Evolutionary conservation across 2,329 filamentous ascomycete species (phyloP).

Genomic region (Stachybotrys chlorohalonatus): DNA sequence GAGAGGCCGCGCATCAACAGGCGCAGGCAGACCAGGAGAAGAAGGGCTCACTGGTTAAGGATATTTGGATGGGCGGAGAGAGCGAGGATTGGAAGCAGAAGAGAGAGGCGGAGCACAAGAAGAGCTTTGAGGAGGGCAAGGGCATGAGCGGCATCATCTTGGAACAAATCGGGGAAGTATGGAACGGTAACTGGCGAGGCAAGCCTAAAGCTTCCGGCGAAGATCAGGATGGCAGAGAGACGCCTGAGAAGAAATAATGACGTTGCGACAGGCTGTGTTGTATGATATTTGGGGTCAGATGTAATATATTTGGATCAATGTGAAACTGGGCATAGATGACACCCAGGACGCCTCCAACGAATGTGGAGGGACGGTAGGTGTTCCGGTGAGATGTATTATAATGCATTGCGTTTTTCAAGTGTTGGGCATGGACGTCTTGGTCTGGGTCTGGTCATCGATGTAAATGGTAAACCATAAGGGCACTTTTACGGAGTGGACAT

Average conservation of each 20-base stretch:
- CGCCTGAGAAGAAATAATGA: constrained; percentile 13
- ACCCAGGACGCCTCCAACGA: background rate
- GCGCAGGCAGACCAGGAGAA: constrained; percentile 18
- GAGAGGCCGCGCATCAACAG: constrained; percentile 20
- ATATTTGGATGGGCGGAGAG: constrained; percentile 51
- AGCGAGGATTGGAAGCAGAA: constrained; percentile 44
- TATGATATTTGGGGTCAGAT: background rate
- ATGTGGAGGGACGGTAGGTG: background rate
- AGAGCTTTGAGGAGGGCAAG: constrained; percentile 45
- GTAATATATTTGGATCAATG: background rate
- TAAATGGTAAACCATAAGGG: too few relatives aligned
- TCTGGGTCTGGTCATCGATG: too few relatives aligned
- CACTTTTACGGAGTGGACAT: too few relatives aligned
- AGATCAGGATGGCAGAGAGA: constrained; percentile 7
- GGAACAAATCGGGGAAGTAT: constrained; percentile 49
- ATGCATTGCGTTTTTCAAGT: too few relatives aligned
- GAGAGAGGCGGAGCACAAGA: constrained; percentile 40
- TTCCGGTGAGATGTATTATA: background rate
- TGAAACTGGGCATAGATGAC: background rate
- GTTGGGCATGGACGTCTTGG: too few relatives aligned
- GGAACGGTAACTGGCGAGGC: constrained; percentile 25
- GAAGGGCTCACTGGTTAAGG: constrained; percentile 27
- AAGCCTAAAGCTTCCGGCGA: constrained; percentile 16
- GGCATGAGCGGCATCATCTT: constrained; percentile 47
- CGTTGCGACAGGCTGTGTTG: background rate